Base-by-base conservation (phyloP, 164 flowering plant genomes). In the Sedum album region DNA sequence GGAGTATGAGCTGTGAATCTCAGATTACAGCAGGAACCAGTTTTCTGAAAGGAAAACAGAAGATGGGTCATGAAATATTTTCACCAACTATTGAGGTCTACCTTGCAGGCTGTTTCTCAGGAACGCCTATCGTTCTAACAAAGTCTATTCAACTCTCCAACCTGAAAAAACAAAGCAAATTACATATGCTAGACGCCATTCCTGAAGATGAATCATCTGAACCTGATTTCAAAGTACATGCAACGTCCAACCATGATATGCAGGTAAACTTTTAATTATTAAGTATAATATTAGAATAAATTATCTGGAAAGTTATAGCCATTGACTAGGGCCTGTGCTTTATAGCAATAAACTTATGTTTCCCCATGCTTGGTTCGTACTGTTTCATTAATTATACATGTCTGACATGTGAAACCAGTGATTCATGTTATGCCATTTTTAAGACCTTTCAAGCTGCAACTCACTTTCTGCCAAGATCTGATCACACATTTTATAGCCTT, bases 31-130 rank as follows among this genome's bases (percentile, higher is more conserved):
- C 77, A 3, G 83, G 82, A 23, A 68, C 75, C 7, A 80, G 84
- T 33, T 86, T 88, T 73, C 73, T 88, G 70, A 86, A 81, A 77
- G 87, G 83, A 30, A 88, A 86, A 63, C 83, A 82, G 33, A 33
- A 39, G 60, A 42, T 31, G 18, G 74, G 85, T 42, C 63, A 78
- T 33, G 96, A 89, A 70, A 74, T 68, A 25, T 66, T 70, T n/a
- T 71, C 78, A n/a, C 93, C 94, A 21, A 77, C 77, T 6, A 82
- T 89, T 68, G 98, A 89, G 78, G 96, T 92, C 71, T 92, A 81
- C 75, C 77, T 89, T 60, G 87, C 98, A 0, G 96, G 98, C 41
- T 75, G 84, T 75, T 89, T 84, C 72, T 75, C 82, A 4, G 90
- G 91, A 31, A 74, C 73, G 31, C 98, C 98, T 0, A 83, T 88